phyloP scores from a whole-genome alignment of 2,329 filamentous ascomycete genomes.

The Parasarocladium wereldwijsianum region DNA sequence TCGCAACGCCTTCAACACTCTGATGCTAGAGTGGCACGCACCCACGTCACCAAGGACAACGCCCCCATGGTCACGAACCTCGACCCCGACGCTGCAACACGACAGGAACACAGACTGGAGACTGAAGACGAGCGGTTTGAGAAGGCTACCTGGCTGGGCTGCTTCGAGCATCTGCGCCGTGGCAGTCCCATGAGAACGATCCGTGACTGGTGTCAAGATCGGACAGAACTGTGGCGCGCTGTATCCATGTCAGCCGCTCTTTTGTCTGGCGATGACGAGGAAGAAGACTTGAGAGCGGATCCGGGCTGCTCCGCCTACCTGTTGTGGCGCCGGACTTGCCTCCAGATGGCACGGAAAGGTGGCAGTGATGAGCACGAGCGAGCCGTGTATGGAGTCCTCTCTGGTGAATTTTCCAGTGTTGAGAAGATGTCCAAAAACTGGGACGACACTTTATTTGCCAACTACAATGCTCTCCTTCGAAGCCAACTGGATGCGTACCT shows the following conservation, averaged over 20 bases:
- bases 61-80: slow-evolving; percentile 68
- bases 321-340: slow-evolving; percentile 71
- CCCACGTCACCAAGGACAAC: slow-evolving; percentile 42
- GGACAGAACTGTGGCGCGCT: slow-evolving; percentile 80
- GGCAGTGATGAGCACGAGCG: slow-evolving; percentile 65
- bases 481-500: slow-evolving; percentile 66
- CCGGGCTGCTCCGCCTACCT: slow-evolving; percentile 29
- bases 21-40: slow-evolving; percentile 38
- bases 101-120: slow-evolving; percentile 65
- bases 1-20: slow-evolving; percentile 49
- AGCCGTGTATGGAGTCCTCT: slow-evolving; percentile 82
- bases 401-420: slow-evolving; percentile 67
- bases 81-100: slow-evolving; percentile 77
- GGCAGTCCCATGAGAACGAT: slow-evolving; percentile 64
- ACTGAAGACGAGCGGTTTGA: slow-evolving; percentile 80
- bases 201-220: slow-evolving; percentile 71
- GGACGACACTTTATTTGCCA: slow-evolving; percentile 77
- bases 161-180: slow-evolving; percentile 80
- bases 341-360: slow-evolving; percentile 52
- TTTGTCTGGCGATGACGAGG: slow-evolving; percentile 33
- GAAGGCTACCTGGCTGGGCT: slow-evolving; percentile 81
- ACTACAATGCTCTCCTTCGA: slow-evolving; percentile 75
- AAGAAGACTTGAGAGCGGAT: slow-evolving; percentile 16
- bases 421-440: slow-evolving; percentile 62
- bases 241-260: slow-evolving; percentile 64